These are phyloP conservation scores for Ziziphus jujuba DNA, from an alignment of 306 rosid species.

Conservation along the genomic window DNA sequence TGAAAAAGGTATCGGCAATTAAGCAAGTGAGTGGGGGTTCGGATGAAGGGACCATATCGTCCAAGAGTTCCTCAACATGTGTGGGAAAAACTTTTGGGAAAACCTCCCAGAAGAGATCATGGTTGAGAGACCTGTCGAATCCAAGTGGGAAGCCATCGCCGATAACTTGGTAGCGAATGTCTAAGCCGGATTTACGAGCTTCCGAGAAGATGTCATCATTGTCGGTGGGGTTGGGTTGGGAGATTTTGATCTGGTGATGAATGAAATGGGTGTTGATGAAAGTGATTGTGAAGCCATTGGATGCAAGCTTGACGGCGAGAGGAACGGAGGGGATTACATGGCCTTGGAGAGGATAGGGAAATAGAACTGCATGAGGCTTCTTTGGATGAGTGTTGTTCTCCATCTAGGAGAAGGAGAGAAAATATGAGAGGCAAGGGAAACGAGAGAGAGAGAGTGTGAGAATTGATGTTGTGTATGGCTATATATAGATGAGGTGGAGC, in stretches of 20 bases:
- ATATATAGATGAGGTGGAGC: no score
- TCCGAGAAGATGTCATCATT: conserved; percentile 21
- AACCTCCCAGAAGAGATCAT: conserved; percentile 25
- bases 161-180: conserved; percentile 22
- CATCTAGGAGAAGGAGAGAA: neutral
- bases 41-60: conserved; percentile 17
- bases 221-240: neutral
- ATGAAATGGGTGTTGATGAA: conserved; percentile 9
- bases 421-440: neutral
- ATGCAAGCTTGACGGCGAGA: conserved; percentile 18
- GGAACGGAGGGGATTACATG: conserved; percentile 23
- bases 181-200: conserved; percentile 20
- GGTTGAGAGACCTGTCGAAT: conserved; percentile 30
- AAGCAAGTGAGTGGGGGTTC: conserved; percentile 28
- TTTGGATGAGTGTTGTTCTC: neutral
- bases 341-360: conserved; percentile 22
- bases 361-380: conserved; percentile 18
- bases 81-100: conserved; percentile 15
- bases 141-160: conserved; percentile 23
- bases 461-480: no score
- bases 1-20: conserved; percentile 29
- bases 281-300: conserved; percentile 13
- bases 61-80: conserved; percentile 32
- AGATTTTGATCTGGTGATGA: conserved; percentile 12
- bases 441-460: neutral